A percentile compares a stretch with the other conserved stretches of the same genome.
Evolutionary conservation across 352 stramenopile species (phyloP).

Genomic region (Phytophthora cajani): DNA sequence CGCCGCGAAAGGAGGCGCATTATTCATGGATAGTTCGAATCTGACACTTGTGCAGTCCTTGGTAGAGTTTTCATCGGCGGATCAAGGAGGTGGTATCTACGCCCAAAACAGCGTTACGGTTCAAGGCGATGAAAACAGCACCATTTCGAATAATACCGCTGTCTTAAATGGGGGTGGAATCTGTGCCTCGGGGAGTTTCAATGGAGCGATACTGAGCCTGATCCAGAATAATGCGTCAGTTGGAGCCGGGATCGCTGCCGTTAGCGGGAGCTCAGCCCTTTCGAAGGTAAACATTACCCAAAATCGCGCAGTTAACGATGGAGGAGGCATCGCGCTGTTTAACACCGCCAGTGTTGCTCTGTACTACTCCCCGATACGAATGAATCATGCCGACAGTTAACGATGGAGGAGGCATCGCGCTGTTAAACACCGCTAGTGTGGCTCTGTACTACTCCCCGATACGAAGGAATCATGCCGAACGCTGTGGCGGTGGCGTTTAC

Average conservation of each 20-base stretch:
- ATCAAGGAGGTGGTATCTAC: slow-evolving; percentile 41
- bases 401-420: slow-evolving; percentile 58
- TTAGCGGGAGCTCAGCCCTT: slow-evolving; percentile 23
- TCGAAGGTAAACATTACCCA: slow-evolving; percentile 16
- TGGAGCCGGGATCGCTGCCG: slow-evolving; percentile 44
- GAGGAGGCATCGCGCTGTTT: slow-evolving; percentile 61
- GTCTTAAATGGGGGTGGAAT: slow-evolving; percentile 36
- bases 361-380: slow-evolving; percentile 13
- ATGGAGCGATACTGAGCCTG: slow-evolving; percentile 14
- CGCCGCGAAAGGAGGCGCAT: slow-evolving; percentile 27
- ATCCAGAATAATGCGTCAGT: slow-evolving; percentile 36
- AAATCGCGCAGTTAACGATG: slow-evolving; percentile 43
- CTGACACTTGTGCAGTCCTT: slow-evolving; percentile 18
- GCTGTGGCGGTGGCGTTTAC: slow-evolving; percentile 54
- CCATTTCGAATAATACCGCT: slow-evolving; percentile 38
- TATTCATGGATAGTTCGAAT: slow-evolving; percentile 38
- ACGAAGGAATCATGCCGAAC: slow-evolving; percentile 33
- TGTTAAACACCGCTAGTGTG: slow-evolving; percentile 36
- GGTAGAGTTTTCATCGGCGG: slow-evolving; percentile 27
- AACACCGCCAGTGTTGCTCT: slow-evolving; percentile 25
- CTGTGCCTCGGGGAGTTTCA: slow-evolving; percentile 14
- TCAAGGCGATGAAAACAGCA: slow-evolving; percentile 20
- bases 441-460: slow-evolving; percentile 21
- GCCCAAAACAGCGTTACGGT: slow-evolving; percentile 24
- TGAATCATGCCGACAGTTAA: slow-evolving; percentile 38